Conservation (phyloP, 1,284 basidiomycete species). For the Lentinula novae-zelandiae region DNA sequence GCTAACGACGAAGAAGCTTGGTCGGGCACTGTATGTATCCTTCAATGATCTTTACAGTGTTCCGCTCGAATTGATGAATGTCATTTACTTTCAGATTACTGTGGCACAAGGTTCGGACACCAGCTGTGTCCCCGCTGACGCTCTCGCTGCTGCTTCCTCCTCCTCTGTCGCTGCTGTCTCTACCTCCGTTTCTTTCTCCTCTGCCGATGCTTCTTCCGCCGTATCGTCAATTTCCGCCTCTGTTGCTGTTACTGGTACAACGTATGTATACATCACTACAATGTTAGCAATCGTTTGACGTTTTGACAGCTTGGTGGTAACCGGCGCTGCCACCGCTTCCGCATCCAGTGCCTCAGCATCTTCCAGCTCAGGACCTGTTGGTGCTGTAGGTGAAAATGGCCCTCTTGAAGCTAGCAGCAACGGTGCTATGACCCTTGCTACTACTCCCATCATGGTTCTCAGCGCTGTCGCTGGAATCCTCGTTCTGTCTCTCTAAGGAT, state of each 20-base stretch:
- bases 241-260: conserved; percentile 4
- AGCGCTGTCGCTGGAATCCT: conserved; percentile 10
- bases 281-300: background rate
- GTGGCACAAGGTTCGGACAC: conserved; percentile 43
- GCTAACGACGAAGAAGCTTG: conserved; percentile 55
- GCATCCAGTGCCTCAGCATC: background rate
- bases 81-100: conserved; percentile 40
- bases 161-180: conserved; percentile 17
- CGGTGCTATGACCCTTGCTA: conserved; percentile 8
- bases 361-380: conserved; percentile 5
- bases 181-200: conserved; percentile 19
- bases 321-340: background rate
- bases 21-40: conserved; percentile 45
- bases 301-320: conserved; percentile 7
- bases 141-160: conserved; percentile 14
- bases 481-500: conserved; percentile 11
- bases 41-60: conserved; percentile 22
- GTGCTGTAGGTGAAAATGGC: conserved; percentile 12
- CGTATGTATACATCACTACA: conserved; percentile 5
- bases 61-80: conserved; percentile 3
- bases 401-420: conserved; percentile 5
- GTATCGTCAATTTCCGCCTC: background rate
- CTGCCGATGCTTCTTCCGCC: conserved; percentile 16
- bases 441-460: conserved; percentile 11
- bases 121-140: conserved; percentile 38